Evolutionary conservation across 768 basidiomycete species (phyloP).

Genomic region (Podaxis carcinomalis): DNA sequence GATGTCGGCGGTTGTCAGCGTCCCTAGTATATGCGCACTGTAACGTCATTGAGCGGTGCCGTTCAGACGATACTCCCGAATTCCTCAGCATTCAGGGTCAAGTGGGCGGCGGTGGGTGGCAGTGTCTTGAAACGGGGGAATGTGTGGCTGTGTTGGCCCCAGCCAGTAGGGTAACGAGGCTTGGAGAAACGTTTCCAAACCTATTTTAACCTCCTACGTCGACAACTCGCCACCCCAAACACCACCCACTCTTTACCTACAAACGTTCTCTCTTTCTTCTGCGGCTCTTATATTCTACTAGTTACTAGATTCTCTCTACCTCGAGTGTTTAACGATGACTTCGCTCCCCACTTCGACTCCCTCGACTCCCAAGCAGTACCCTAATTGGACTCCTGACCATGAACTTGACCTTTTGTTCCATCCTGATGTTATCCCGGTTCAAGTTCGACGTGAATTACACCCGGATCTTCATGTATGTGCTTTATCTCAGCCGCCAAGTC

Average conservation of each 20-base stretch:
- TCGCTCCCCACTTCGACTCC: conserved; percentile 15
- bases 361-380: conserved; percentile 38
- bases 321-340: not conserved
- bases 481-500: conserved; percentile 30
- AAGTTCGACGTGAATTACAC: conserved; percentile 58
- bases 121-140: not conserved
- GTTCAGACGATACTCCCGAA: no score
- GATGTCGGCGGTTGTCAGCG: no score
- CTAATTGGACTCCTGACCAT: conserved; percentile 32
- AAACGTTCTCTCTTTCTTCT: not conserved
- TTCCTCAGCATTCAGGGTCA: not conserved
- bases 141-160: not conserved
- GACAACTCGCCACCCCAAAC: not conserved
- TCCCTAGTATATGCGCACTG: no score
- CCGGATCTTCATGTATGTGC: conserved; percentile 60
- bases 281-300: not conserved
- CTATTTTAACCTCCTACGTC: conserved; percentile 7
- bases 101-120: not conserved
- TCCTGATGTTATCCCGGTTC: conserved; percentile 61
- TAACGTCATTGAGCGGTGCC: accelerated
- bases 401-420: conserved; percentile 78
- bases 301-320: not conserved
- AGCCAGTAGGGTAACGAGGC: not conserved
- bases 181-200: conserved; percentile 2
- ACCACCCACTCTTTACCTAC: not conserved